Base-by-base conservation (phyloP, 371 early-diverging fungal species). In the Lichtheimia corymbifera region DNA sequence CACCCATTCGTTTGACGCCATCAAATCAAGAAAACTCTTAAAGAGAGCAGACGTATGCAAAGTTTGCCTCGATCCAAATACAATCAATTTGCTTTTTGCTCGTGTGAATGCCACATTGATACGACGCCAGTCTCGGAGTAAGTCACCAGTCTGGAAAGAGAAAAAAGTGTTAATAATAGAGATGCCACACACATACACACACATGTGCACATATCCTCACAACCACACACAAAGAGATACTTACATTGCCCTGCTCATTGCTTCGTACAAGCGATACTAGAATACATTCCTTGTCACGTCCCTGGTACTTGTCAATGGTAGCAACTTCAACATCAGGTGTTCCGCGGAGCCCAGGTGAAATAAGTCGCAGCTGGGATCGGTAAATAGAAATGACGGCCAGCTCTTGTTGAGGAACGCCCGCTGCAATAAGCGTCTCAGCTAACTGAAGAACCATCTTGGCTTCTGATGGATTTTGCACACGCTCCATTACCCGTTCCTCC, bases 31-130 rank as follows among this genome's bases (percentile, higher is more conserved):
- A 60, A 92, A 74, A 13, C 63, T 68, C 17, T 65, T 63, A 61
- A 89, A 84, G 12, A 90, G 68, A 0, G 82, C 71, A 13, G 88
- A 79, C 9, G 76, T 68, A 43, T 71, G 67, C 18, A 94, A 68
- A 0, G 95, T 94, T 3, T 71, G 68, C 6, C 64, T 59, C 1
- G 93, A 95, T 1, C 99, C 99, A 63, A 99, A 76, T 5, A 99
- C 72, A 40, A 97, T 84, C n/a, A 99, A 70, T 66, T 97, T 97
- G 41, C 67, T 70, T 64, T 90, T 92, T 0, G 99, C 97, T 44
- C 99, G 79, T 4, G 99, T 99, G 42, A 99, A 79, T 0, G 98
- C 99, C 11, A 99, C 99, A 71, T 99, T 99, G 63, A 99, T 77
- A 22, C 99, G 88, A 28, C 94, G 84, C 93, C 95, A 95, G 66